Conservation (phyloP, 164 flowering plant species). For the Stephania yunnanensis region DNA sequence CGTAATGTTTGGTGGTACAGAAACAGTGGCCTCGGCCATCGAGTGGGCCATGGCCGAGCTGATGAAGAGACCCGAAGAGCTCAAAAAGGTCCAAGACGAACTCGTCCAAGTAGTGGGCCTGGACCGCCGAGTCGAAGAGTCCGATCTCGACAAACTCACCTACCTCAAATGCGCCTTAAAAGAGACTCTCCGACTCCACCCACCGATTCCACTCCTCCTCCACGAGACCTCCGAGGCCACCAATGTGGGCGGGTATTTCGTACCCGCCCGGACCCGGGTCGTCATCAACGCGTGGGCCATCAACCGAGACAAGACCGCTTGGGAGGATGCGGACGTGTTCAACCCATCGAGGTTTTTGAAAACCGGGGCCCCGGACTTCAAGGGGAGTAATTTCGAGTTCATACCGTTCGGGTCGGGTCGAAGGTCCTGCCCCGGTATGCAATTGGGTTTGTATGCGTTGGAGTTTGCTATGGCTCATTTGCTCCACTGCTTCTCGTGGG, state of each 20-base stretch:
- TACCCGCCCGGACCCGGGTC: slow-evolving; percentile 57
- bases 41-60: slow-evolving; percentile 89
- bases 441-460: slow-evolving; percentile 59
- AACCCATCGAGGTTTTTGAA: slow-evolving; percentile 47
- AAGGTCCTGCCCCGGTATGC: slow-evolving; percentile 87
- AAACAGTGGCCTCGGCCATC: slow-evolving; percentile 87
- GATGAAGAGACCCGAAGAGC: slow-evolving; percentile 50
- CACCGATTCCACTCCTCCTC: slow-evolving; percentile 83
- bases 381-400: slow-evolving; percentile 65
- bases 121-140: slow-evolving; percentile 46
- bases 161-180: slow-evolving; percentile 48
- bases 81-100: slow-evolving; percentile 58
- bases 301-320: slow-evolving; percentile 47
- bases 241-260: slow-evolving; percentile 52
- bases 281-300: slow-evolving; percentile 73
- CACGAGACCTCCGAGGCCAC: slow-evolving; percentile 66
- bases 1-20: slow-evolving; percentile 91
- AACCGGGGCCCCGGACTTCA: slow-evolving; percentile 51
- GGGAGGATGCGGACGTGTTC: slow-evolving; percentile 61
- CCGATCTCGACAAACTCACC: slow-evolving; percentile 61
- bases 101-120: slow-evolving; percentile 55
- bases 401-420: slow-evolving; percentile 90
- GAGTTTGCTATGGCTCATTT: slow-evolving; percentile 63
- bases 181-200: slow-evolving; percentile 79
- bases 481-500: slow-evolving; percentile 66